phyloP scores from a whole-genome alignment of 169 alveolate genomes.

The Ichthyophthirius multifiliis region DNA sequence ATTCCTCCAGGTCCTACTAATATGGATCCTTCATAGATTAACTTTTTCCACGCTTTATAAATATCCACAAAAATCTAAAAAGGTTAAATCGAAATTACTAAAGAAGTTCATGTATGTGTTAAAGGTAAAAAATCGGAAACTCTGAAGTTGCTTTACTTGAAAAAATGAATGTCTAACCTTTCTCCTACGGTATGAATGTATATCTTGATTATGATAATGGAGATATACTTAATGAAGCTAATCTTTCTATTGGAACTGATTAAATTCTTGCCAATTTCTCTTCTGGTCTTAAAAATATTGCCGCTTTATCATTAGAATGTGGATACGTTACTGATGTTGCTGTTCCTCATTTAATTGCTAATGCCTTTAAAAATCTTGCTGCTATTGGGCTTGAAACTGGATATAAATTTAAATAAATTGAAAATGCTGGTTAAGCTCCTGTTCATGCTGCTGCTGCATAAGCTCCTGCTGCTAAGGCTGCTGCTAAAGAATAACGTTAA shows the following conservation, averaged over 20 bases:
- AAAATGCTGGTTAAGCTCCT: conserved; percentile 84
- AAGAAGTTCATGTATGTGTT: conserved; percentile 92
- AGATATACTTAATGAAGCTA: conserved; percentile 91
- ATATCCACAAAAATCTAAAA: conserved; percentile 98
- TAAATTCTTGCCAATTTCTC: conserved; percentile 87
- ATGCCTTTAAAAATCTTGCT: conserved; percentile 96
- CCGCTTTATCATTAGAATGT: conserved; percentile 93
- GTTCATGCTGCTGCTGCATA: conserved; percentile 78
- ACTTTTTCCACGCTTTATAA: conserved; percentile 99
- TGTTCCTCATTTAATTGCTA: conserved; percentile 93
- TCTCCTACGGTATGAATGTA: conserved; percentile 95
- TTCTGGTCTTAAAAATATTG: conserved; percentile 88
- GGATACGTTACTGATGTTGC: conserved; percentile 95
- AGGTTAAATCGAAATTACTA: conserved; percentile 97
- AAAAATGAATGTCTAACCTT: conserved; percentile 96
- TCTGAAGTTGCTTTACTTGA: conserved; percentile 96
- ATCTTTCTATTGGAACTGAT: conserved; percentile 93
- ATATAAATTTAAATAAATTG: conserved; percentile 93
- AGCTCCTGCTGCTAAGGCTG: conserved; percentile 67
- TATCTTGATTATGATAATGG: conserved; percentile 95
- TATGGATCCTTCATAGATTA: conserved; percentile 98
- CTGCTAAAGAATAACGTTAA: conserved; percentile 71
- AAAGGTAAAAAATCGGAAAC: conserved; percentile 95
- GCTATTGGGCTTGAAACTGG: conserved; percentile 94
- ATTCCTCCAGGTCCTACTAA: conserved; percentile 99